Percentiles rank a stretch among this genome's conserved stretches.
phyloP scores from a whole-genome alignment of 306 rosid species.

The Casuarina glauca region DNA sequence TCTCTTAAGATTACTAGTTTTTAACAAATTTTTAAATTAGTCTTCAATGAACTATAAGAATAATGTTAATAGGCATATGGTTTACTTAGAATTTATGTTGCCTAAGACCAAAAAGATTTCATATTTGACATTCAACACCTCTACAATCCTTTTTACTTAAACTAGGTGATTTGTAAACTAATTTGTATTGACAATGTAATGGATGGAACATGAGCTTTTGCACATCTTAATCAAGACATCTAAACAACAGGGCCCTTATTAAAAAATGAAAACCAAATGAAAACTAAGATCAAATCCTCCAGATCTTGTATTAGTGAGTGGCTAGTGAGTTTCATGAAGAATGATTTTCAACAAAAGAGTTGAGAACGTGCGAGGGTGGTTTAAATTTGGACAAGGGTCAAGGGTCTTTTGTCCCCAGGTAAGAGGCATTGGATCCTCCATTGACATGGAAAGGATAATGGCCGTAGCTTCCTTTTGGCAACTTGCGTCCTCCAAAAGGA shows the following conservation, averaged over 20 bases:
- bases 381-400: constrained; percentile 26
- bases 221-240: background rate
- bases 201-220: background rate
- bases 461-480: constrained; percentile 26
- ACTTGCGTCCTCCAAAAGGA: constrained; percentile 22
- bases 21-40: too few species aligned
- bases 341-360: background rate
- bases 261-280: too few species aligned
- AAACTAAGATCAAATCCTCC: background rate
- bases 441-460: background rate
- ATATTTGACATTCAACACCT: too few species aligned
- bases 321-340: background rate
- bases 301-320: background rate
- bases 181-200: background rate
- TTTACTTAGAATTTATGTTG: too few species aligned
- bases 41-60: too few species aligned
- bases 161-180: background rate
- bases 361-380: background rate
- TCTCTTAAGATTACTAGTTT: too few species aligned
- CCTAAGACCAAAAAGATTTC: too few species aligned
- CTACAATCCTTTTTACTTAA: too few species aligned
- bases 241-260: too few species aligned
- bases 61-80: too few species aligned
- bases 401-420: constrained; percentile 12
- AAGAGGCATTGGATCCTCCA: constrained; percentile 18